These are phyloP conservation scores for Tylopilus balloui DNA, from an alignment of 768 basidiomycete genomes.

Conservation along the genomic window DNA sequence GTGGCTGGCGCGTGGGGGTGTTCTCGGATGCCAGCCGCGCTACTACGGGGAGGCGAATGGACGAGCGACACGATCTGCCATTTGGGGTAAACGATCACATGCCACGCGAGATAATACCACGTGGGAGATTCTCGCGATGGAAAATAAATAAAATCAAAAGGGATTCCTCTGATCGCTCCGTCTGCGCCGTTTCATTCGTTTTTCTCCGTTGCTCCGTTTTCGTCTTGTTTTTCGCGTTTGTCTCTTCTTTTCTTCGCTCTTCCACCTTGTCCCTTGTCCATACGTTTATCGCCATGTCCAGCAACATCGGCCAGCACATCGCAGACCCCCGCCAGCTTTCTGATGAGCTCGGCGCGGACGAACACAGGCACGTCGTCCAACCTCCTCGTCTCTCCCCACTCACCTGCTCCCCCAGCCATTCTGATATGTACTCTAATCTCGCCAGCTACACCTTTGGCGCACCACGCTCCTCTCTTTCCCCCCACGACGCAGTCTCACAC, in stretches of 20 bases:
- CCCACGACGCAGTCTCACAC: slow-evolving; percentile 13
- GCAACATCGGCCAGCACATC: slow-evolving; percentile 25
- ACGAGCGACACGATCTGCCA: neutral
- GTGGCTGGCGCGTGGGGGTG: slow-evolving; percentile 9
- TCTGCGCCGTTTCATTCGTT: neutral
- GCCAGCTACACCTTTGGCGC: slow-evolving; percentile 42
- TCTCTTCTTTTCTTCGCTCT: neutral
- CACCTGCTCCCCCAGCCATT: neutral
- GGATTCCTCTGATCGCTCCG: neutral
- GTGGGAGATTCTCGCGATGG: slow-evolving; percentile 16
- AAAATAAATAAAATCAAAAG: neutral
- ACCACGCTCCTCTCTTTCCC: slow-evolving; percentile 19
- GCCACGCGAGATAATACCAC: slow-evolving; percentile 24
- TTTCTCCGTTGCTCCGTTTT: neutral
- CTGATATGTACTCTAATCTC: slow-evolving; percentile 36
- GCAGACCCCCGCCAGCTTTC: slow-evolving; percentile 28
- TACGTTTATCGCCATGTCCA: slow-evolving; percentile 19
- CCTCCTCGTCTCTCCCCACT: neutral
- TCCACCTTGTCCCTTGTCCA: slow-evolving; percentile 6
- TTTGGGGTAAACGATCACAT: slow-evolving; percentile 5
- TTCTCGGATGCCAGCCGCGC: too few species aligned
- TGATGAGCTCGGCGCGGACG: slow-evolving; percentile 20
- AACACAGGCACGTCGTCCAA: slow-evolving; percentile 4
- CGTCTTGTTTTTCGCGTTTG: too few species aligned
- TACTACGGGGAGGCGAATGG: too few species aligned